Evolutionary conservation across 495 filamentous ascomycete species (phyloP).

Genomic region (Penicillium silybi): DNA sequence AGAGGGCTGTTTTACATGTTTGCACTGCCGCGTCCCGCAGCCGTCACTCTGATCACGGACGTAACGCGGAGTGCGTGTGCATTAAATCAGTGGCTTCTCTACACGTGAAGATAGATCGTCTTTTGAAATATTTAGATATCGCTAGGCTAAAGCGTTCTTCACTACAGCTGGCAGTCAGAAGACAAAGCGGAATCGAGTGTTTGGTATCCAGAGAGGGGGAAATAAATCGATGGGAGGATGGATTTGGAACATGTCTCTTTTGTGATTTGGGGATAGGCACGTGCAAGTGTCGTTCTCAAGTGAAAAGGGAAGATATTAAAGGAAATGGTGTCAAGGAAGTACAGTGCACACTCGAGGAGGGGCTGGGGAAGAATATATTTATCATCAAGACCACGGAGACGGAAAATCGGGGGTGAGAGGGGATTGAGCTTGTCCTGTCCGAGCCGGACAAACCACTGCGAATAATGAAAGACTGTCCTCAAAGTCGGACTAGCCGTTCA

Average conservation of each 20-base stretch:
- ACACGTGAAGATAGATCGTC: not conserved
- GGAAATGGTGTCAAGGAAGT: constrained; percentile 14
- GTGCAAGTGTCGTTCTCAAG: not conserved
- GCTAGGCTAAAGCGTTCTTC: constrained; percentile 37
- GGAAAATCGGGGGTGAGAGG: not conserved
- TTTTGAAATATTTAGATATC: not conserved
- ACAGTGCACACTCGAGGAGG: constrained; percentile 10
- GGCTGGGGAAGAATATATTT: constrained; percentile 28
- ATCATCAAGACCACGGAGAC: constrained; percentile 27
- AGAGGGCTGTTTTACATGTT: constrained; percentile 15
- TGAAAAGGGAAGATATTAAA: constrained; percentile 15
- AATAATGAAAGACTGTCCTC: constrained; percentile 4
- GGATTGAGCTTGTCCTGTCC: not conserved
- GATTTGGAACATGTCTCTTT: constrained; percentile 8
- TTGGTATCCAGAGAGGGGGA: constrained; percentile 25
- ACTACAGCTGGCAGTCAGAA: constrained; percentile 18
- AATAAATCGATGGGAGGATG: constrained; percentile 8
- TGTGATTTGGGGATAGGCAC: constrained; percentile 1
- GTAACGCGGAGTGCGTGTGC: too few relatives aligned
- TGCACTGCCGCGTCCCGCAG: constrained; percentile 1
- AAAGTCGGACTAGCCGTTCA: not conserved
- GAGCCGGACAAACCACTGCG: not conserved
- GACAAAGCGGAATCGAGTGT: constrained; percentile 36
- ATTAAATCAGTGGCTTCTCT: not conserved
- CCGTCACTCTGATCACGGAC: too few relatives aligned